A percentile compares a stretch with the other conserved stretches of the same genome.
Evolutionary conservation across 805 yeast genomes (phyloP).

Genomic region (Myxozyma vanderwaltii): DNA sequence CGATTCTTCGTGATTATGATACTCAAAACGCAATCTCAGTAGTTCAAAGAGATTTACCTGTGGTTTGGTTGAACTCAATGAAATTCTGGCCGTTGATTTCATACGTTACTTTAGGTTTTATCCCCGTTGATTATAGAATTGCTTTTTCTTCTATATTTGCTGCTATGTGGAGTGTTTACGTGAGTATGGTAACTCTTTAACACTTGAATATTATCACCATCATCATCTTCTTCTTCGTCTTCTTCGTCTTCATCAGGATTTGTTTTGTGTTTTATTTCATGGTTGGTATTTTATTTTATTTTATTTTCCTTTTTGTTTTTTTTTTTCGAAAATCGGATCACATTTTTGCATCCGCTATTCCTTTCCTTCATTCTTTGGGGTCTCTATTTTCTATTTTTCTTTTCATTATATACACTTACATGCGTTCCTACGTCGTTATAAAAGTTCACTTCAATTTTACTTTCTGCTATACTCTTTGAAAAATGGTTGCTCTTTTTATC

Average conservation of each 20-base stretch:
- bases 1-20: conserved; percentile 8
- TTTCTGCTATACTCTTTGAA: neutral
- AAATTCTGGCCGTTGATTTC: conserved; percentile 21
- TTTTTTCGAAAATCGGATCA: too few relatives aligned
- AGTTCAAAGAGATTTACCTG: conserved; percentile 2
- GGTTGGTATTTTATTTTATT: too few relatives aligned
- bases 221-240: neutral
- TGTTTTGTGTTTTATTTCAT: too few relatives aligned
- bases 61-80: conserved; percentile 9
- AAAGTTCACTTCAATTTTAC: neutral
- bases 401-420: too few relatives aligned
- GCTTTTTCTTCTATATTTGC: conserved; percentile 16
- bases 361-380: too few relatives aligned
- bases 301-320: too few relatives aligned
- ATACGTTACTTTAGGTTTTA: conserved; percentile 14
- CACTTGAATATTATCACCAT: neutral
- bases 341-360: too few relatives aligned
- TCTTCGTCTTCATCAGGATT: neutral
- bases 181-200: conserved; percentile 12
- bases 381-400: too few relatives aligned
- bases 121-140: conserved; percentile 12
- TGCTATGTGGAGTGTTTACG: conserved; percentile 9
- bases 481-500: too few relatives aligned
- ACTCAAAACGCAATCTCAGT: conserved; percentile 1
- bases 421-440: too few relatives aligned